Conservation (phyloP, 2,329 filamentous ascomycete species). For the Zalaria obscura region DNA sequence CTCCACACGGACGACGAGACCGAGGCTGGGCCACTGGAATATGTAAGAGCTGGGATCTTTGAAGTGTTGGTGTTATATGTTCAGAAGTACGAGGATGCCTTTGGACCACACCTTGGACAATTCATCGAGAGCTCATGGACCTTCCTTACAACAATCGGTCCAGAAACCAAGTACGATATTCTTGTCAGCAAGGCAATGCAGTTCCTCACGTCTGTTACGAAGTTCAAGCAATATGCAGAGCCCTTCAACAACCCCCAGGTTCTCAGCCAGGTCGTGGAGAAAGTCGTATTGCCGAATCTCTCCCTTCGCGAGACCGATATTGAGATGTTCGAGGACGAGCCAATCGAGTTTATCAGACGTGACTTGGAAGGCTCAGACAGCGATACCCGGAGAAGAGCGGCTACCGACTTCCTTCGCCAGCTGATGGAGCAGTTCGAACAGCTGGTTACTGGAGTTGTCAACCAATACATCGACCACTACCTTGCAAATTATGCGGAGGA, state of each 20-base stretch:
- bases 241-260: slow-evolving; percentile 74
- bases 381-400: slow-evolving; percentile 79
- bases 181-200: slow-evolving; percentile 89
- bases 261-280: slow-evolving; percentile 79
- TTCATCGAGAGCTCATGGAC: slow-evolving; percentile 90
- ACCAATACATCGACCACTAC: slow-evolving; percentile 75
- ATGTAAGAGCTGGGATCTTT: slow-evolving; percentile 85
- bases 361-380: slow-evolving; percentile 94
- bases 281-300: slow-evolving; percentile 89
- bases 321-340: slow-evolving; percentile 95
- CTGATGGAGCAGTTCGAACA: slow-evolving; percentile 80
- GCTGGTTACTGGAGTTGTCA: slow-evolving; percentile 75
- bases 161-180: slow-evolving; percentile 85
- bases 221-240: slow-evolving; percentile 60
- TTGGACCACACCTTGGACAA: slow-evolving; percentile 61
- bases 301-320: slow-evolving; percentile 83
- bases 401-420: slow-evolving; percentile 85
- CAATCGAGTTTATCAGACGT: slow-evolving; percentile 91
- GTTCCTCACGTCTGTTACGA: slow-evolving; percentile 81
- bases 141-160: slow-evolving; percentile 71
- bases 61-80: slow-evolving; percentile 81
- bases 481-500: slow-evolving; percentile 59
- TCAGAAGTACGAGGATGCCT: slow-evolving; percentile 91
- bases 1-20: slow-evolving; percentile 78
- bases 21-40: slow-evolving; percentile 73